Conservation (phyloP, 306 rosid species). For the Cercis canadensis region DNA sequence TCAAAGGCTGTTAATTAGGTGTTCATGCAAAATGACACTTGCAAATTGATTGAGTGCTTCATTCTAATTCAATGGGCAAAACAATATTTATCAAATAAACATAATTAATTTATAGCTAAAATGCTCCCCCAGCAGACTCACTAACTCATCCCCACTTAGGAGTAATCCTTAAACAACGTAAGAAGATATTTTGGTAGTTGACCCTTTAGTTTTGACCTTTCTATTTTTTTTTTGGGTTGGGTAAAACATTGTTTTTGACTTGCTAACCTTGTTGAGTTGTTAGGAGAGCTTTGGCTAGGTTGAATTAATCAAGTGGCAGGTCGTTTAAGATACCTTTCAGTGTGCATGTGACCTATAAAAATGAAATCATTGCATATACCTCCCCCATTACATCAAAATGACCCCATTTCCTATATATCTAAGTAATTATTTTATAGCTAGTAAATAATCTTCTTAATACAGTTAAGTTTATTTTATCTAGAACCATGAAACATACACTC, state of each 20-base stretch:
- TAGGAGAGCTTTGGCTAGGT: conserved; percentile 16
- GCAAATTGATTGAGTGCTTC: conserved; percentile 42
- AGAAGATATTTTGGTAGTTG: conserved; percentile 46
- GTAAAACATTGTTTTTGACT: conserved; percentile 49
- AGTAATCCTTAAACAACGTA: conserved; percentile 33
- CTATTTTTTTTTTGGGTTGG: conserved; percentile 8
- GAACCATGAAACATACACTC: conserved; percentile 8
- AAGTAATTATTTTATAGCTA: conserved; percentile 6
- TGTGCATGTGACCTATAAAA: conserved; percentile 18
- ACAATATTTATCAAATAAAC: not conserved
- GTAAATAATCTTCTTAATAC: too few relatives aligned
- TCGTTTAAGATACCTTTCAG: conserved; percentile 33
- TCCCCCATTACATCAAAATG: conserved; percentile 9
- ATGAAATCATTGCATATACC: conserved; percentile 30
- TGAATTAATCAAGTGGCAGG: conserved; percentile 44
- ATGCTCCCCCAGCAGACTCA: conserved; percentile 54
- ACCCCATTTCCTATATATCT: conserved; percentile 7
- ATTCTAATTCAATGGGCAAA: conserved; percentile 54
- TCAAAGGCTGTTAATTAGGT: conserved; percentile 54
- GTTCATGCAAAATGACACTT: conserved; percentile 49
- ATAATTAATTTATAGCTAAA: conserved; percentile 20
- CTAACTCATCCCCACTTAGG: conserved; percentile 39
- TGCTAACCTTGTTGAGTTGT: conserved; percentile 35
- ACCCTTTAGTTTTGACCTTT: conserved; percentile 42
- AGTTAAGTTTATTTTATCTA: not conserved